Conservation (phyloP, 176 grass and related monocot species). For the Thinopyrum elongatum region DNA sequence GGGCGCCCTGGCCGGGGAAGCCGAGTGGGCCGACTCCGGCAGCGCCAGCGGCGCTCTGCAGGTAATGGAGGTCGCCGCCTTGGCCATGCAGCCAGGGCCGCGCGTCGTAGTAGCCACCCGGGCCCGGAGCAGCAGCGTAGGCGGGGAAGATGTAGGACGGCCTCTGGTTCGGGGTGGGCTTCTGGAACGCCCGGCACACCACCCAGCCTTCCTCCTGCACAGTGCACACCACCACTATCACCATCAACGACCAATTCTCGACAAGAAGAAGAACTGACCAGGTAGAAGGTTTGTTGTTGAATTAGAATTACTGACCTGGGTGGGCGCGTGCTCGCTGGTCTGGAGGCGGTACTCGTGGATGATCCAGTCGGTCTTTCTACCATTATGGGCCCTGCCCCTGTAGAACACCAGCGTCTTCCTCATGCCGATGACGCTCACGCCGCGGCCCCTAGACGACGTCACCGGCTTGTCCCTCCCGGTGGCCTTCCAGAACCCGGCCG, state of each 20-base stretch:
- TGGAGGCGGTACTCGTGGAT: conserved; percentile 89
- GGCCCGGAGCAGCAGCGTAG: not conserved
- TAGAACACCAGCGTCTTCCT: conserved; percentile 92
- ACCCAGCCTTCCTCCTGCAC: conserved; percentile 93
- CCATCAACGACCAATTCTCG: not conserved
- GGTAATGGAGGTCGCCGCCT: not conserved
- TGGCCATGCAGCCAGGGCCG: not conserved
- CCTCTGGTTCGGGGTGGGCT: conserved; percentile 55
- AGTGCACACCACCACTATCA: not conserved
- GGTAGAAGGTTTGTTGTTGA: too few species aligned
- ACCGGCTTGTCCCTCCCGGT: conserved; percentile 91
- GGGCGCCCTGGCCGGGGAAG: not conserved
- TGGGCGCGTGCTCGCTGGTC: not conserved
- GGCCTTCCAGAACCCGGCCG: conserved; percentile 91
- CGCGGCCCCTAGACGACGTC: not conserved
- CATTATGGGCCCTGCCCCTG: conserved; percentile 73
- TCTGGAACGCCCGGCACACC: conserved; percentile 85
- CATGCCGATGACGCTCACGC: conserved; percentile 60
- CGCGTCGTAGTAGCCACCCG: conserved; percentile 17
- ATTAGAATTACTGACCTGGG: not conserved
- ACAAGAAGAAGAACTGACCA: too few species aligned
- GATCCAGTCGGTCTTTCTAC: conserved; percentile 88
- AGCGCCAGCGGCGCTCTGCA: conserved; percentile 4
- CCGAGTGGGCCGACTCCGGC: not conserved
- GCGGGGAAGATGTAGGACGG: conserved; percentile 21